A percentile compares a stretch with the other conserved stretches of the same genome.
These are phyloP conservation scores for Neofusicoccum umdonicola DNA, from an alignment of 2,329 filamentous ascomycete species.

Conservation along the genomic window DNA sequence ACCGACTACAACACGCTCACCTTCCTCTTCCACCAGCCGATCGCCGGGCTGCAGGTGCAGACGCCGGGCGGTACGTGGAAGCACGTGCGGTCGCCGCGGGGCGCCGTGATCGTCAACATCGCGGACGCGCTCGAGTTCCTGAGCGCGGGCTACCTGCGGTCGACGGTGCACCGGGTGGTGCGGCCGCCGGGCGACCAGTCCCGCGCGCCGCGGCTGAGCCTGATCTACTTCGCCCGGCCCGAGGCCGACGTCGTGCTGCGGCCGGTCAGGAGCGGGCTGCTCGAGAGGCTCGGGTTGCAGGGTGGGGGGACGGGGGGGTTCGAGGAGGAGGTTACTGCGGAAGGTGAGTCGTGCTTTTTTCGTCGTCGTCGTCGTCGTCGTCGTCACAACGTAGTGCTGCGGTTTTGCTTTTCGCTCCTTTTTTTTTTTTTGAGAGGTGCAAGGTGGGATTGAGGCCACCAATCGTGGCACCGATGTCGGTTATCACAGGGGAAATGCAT, in stretches of 20 bases:
- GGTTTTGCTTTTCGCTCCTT: no score
- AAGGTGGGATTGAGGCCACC: neutral
- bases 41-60: constrained; percentile 50
- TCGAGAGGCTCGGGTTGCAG: constrained; percentile 23
- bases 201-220: constrained; percentile 35
- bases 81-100: constrained; percentile 45
- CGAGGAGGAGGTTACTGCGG: neutral
- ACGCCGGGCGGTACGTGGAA: constrained; percentile 45
- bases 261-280: constrained; percentile 33
- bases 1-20: constrained; percentile 50
- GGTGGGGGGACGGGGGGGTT: neutral
- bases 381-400: no score
- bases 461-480: neutral
- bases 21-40: constrained; percentile 47
- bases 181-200: constrained; percentile 35
- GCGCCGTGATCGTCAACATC: constrained; percentile 51
- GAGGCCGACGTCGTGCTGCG: constrained; percentile 37
- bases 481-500: neutral
- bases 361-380: no score
- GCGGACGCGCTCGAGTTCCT: constrained; percentile 42
- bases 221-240: constrained; percentile 44
- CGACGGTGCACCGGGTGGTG: constrained; percentile 33
- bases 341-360: neutral
- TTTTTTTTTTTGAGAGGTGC: no score
- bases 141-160: constrained; percentile 31